These are phyloP conservation scores for Plasmodium relictum DNA, from an alignment of 169 alveolate species.

Conservation along the genomic window DNA sequence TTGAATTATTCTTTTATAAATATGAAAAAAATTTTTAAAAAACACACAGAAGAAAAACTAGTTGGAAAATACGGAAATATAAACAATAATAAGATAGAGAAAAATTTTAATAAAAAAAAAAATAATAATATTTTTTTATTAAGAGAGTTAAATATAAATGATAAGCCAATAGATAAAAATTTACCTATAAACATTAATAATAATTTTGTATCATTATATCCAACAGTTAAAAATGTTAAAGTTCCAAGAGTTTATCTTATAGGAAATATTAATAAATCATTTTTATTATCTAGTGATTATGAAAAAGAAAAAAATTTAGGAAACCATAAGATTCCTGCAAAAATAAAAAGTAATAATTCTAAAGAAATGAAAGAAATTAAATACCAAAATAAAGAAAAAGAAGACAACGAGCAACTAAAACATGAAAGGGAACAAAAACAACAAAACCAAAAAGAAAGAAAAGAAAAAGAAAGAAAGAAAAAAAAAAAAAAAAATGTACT, in stretches of 20 bases:
- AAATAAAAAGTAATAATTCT: slow-evolving; percentile 11
- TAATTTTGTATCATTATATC: slow-evolving; percentile 52
- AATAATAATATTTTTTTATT: slow-evolving; percentile 3
- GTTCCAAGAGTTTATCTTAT: slow-evolving; percentile 36
- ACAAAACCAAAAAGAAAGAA: slow-evolving; percentile 12
- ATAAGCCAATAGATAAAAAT: slow-evolving; percentile 44
- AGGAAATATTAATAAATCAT: slow-evolving; percentile 35
- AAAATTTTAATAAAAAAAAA: slow-evolving; percentile 32
- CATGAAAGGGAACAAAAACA: slow-evolving; percentile 22
- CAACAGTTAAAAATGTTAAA: slow-evolving; percentile 47
- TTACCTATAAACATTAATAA: slow-evolving; percentile 61
- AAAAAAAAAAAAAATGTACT: slow-evolving; percentile 19
- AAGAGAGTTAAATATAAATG: slow-evolving; percentile 25
- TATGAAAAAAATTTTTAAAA: slow-evolving; percentile 57
- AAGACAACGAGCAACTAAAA: slow-evolving; percentile 2
- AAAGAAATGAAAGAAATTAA: not conserved
- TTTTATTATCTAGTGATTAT: slow-evolving; percentile 11
- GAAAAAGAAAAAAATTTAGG: slow-evolving; percentile 24
- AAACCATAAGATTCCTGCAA: not conserved
- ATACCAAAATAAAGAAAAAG: not conserved
- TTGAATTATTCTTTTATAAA: slow-evolving; percentile 69
- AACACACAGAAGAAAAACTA: slow-evolving; percentile 25
- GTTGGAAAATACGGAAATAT: slow-evolving; percentile 3
- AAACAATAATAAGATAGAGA: slow-evolving; percentile 9
- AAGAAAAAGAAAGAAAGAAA: slow-evolving; percentile 11